Evolutionary conservation across 2,329 filamentous ascomycete species (phyloP).

Genomic region (Cordyceps militaris): DNA sequence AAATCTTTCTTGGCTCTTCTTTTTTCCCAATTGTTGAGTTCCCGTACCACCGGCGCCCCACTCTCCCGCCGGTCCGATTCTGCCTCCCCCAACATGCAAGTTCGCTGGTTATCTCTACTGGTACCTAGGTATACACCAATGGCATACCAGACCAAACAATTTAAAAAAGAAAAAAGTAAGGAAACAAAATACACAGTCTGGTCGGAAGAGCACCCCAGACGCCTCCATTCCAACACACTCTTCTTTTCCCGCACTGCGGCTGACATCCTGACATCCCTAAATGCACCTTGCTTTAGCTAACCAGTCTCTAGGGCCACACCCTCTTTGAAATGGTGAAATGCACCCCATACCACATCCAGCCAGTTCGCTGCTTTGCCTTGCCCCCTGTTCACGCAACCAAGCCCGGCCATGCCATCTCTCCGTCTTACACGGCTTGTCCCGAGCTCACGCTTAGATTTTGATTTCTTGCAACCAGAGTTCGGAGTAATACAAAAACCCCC

Average conservation of each 20-base stretch:
- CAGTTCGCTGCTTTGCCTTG: too few species aligned
- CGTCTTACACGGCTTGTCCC: constrained; percentile 4
- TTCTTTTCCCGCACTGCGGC: background rate
- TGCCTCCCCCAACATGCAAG: constrained; percentile 4
- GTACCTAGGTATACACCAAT: too few species aligned
- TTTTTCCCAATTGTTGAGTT: constrained; percentile 10
- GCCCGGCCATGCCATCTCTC: background rate
- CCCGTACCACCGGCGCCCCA: constrained; percentile 3
- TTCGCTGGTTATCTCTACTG: background rate
- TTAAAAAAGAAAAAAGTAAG: background rate
- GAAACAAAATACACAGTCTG: too few species aligned
- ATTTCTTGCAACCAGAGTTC: too few species aligned
- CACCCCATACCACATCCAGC: background rate
- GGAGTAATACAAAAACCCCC: too few species aligned
- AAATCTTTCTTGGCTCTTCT: background rate
- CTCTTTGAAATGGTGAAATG: background rate
- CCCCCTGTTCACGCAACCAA: too few species aligned
- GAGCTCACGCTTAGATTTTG: background rate
- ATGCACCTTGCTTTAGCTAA: background rate
- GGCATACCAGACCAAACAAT: too few species aligned
- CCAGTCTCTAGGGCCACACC: background rate
- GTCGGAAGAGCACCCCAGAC: background rate
- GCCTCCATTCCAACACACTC: background rate
- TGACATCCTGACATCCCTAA: background rate
- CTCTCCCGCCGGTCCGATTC: constrained; percentile 7